A percentile compares a stretch with the other conserved stretches of the same genome.
phyloP scores from a whole-genome alignment of 164 flowering plant species.

The Cinnamomum chago region DNA sequence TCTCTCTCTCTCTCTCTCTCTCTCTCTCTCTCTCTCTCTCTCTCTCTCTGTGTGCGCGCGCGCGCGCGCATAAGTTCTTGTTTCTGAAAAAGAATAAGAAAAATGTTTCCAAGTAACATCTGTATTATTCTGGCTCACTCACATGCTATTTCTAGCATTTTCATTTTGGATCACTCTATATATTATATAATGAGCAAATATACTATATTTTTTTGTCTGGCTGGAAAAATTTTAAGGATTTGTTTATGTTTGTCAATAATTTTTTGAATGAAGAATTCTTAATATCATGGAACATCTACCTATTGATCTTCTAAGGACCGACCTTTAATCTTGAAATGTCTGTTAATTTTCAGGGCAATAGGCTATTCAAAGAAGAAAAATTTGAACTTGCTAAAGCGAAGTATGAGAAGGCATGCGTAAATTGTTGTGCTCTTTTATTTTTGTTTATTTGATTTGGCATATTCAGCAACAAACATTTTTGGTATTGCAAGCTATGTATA shows the following conservation, averaged over 20 bases:
- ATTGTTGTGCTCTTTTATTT: neutral
- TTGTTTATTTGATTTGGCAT: neutral
- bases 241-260: neutral
- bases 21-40: no score
- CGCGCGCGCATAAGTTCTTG: no score
- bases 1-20: no score
- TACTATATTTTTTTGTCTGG: neutral
- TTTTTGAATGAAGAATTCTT: neutral
- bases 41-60: no score
- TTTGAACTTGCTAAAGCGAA: conserved; percentile 95
- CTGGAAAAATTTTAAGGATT: no score
- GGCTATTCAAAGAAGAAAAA: conserved; percentile 94
- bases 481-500: no score
- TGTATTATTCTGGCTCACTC: neutral
- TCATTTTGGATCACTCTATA: no score
- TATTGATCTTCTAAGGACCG: no score
- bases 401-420: conserved; percentile 76
- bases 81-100: neutral
- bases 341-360: conserved; percentile 69
- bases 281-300: no score
- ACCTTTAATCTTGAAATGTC: conserved; percentile 1
- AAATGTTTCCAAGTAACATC: neutral
- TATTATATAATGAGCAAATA: no score
- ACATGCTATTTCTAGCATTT: neutral
- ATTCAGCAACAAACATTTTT: neutral